phyloP scores from a whole-genome alignment of 371 early-diverging fungal species.

The Mucor velutinosus region DNA sequence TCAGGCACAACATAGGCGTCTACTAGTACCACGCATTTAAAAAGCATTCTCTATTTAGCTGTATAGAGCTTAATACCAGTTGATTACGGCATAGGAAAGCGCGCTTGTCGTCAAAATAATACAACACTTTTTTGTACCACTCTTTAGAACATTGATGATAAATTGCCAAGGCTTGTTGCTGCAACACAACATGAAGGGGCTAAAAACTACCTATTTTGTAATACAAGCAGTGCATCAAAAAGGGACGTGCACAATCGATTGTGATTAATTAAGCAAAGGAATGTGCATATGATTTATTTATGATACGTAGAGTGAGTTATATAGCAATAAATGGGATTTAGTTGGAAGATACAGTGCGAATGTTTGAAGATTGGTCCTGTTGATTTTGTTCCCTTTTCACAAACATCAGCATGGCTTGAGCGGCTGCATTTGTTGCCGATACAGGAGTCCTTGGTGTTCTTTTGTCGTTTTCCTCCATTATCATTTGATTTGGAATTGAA shows the following conservation, averaged over 20 bases:
- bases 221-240: background rate
- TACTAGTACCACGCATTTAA: too few relatives aligned
- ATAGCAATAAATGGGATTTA: background rate
- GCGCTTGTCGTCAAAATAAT: too few relatives aligned
- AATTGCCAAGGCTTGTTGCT: too few relatives aligned
- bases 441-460: conserved; percentile 1
- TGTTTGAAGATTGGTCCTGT: background rate
- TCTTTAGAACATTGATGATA: too few relatives aligned
- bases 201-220: background rate
- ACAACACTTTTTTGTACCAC: too few relatives aligned
- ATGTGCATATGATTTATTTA: background rate
- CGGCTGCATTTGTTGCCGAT: conserved; percentile 37
- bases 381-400: conserved; percentile 7
- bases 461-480: background rate
- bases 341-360: background rate
- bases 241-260: background rate
- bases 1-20: too few relatives aligned
- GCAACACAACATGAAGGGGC: too few relatives aligned
- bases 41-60: too few relatives aligned
- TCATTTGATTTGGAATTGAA: conserved; percentile 2
- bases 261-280: background rate
- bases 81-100: too few relatives aligned
- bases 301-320: background rate
- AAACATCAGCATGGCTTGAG: conserved; percentile 46
- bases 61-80: too few relatives aligned